Base-by-base conservation (phyloP, 2,329 filamentous ascomycete species). In the Penicillium hordei region DNA sequence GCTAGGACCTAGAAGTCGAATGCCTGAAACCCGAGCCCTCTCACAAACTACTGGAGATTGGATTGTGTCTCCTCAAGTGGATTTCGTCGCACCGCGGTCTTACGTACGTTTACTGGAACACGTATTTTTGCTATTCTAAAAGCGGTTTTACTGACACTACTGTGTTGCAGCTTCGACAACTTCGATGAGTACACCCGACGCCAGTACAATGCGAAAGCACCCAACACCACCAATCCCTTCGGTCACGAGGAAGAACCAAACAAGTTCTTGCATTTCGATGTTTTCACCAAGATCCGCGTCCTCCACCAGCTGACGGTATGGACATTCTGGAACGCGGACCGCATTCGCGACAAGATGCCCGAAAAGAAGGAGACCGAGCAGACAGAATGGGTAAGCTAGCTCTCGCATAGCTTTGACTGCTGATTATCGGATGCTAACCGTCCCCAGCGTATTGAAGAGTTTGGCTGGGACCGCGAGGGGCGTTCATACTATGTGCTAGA, bases 111-210 rank as follows among this genome's bases (percentile, higher is more conserved):
- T 4, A 29, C 39, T 42, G 12, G 21, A 25, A 25, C 19, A 25
- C 17, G 0, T 40, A n/a, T 12, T 45, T 34, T 45, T 21, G 19
- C n/a, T 21, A 53, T 29, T 33, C 15, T 21, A 1, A 5, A n/a
- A n/a, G 15, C 23, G 17, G 3, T 42, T 49, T 52, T 33, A 50
- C 57, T 66, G 23, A 61, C 50, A n/a, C 23, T 31, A 17, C 17
- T 42, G 44, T 49, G 21, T 39, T 46, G 48, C 66, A 97, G 93
- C 1, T 85, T 82, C 52, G 92, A 95, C 4, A 88, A 94, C 48
- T 96, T 97, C 67, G 92, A 97, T 71, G 92, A 97, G 70, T 96
- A 97, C 72, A 89, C 92, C 34, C 87, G 92, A 66, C 89, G 92
- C 59, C 93, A 97, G 75, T 99, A 92, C 73, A 77, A 89, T 52